These are phyloP conservation scores for Geosiphon pyriformis DNA, from an alignment of 192 early-diverging fungal genomes.

Conservation along the genomic window DNA sequence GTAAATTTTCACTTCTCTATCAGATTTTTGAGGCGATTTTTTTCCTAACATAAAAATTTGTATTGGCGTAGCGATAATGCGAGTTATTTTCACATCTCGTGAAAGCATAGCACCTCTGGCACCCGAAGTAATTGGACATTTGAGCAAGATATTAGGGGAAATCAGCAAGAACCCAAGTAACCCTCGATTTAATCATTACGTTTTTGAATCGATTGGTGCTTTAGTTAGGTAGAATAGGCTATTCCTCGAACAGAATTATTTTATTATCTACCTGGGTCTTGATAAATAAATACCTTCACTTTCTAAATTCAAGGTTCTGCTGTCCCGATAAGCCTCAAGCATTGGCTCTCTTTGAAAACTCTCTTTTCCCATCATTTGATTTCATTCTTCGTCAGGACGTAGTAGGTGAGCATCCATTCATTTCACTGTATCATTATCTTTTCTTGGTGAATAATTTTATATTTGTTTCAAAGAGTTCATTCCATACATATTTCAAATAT, in stretches of 20 bases:
- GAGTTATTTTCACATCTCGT: conserved; percentile 73
- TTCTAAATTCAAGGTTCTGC: conserved; percentile 54
- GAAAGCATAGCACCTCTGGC: conserved; percentile 69
- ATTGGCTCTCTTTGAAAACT: conserved; percentile 75
- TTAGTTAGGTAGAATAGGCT: conserved; percentile 61
- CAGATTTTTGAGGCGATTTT: neutral
- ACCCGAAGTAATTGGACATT: conserved; percentile 61
- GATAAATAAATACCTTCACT: neutral
- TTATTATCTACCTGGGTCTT: no score
- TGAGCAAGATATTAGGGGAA: conserved; percentile 73
- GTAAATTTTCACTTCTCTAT: conserved; percentile 30
- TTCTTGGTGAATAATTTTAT: neutral
- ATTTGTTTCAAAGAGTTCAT: conserved; percentile 67
- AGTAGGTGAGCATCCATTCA: conserved; percentile 32
- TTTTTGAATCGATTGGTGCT: conserved; percentile 89
- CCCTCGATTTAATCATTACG: conserved; percentile 95
- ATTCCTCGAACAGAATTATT: no score
- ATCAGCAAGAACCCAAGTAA: conserved; percentile 96
- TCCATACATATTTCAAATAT: conserved; percentile 96
- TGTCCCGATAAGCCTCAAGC: conserved; percentile 64
- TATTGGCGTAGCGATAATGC: conserved; percentile 60
- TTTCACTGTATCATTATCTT: neutral
- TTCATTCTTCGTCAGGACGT: conserved; percentile 80
- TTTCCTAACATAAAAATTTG: neutral
- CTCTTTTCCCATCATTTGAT: conserved; percentile 88